These are phyloP conservation scores for Trichoderma breve DNA, from an alignment of 2,329 filamentous ascomycete genomes.

Conservation along the genomic window DNA sequence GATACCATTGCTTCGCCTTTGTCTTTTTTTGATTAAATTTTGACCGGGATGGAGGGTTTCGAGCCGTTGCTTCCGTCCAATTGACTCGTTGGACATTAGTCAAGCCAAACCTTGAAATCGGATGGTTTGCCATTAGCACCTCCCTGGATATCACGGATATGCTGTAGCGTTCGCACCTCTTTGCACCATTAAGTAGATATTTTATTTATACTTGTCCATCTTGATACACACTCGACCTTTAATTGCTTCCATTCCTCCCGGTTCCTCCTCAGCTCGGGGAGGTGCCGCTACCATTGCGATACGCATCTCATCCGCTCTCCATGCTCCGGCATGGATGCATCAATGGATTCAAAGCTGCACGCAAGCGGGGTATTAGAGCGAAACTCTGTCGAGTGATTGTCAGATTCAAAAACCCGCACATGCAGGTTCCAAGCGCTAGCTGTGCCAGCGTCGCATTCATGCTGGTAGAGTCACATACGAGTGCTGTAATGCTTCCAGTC, in stretches of 20 bases:
- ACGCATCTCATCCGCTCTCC: background rate
- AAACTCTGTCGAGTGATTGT: background rate
- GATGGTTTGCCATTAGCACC: background rate
- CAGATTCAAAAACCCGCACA: constrained; percentile 4
- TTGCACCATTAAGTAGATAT: background rate
- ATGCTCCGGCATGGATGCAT: background rate
- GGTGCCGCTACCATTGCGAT: background rate
- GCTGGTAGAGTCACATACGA: background rate
- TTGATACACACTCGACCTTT: background rate
- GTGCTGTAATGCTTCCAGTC: background rate
- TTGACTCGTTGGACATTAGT: background rate
- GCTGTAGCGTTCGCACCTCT: background rate
- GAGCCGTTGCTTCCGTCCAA: constrained; percentile 4
- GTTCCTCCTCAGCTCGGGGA: background rate
- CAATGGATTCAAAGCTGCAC: background rate
- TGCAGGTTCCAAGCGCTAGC: constrained; percentile 3
- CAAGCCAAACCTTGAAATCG: background rate
- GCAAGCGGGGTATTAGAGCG: constrained; percentile 1
- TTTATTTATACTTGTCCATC: background rate
- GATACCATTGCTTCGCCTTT: background rate
- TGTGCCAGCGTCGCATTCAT: background rate
- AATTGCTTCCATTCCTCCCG: background rate
- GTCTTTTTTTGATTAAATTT: background rate
- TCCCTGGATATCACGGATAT: background rate
- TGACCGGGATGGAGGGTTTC: background rate